Evolutionary conservation across 1,284 basidiomycete genomes (phyloP).

Genomic region (Irpex sp.): DNA sequence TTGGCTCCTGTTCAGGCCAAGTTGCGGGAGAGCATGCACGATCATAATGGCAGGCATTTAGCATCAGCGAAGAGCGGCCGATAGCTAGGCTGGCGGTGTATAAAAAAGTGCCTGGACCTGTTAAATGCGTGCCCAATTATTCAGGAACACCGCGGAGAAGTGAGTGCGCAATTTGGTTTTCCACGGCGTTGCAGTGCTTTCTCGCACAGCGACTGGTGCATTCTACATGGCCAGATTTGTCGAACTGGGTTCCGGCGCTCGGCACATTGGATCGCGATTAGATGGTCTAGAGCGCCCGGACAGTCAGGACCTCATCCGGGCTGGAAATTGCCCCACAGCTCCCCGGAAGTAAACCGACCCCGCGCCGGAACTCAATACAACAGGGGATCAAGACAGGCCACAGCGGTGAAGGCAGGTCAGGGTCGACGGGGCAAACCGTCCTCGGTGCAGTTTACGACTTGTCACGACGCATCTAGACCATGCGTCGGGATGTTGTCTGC

Average conservation of each 20-base stretch:
- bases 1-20: not conserved
- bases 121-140: not conserved
- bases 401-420: too few relatives aligned
- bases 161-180: not conserved
- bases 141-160: not conserved
- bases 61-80: too few relatives aligned
- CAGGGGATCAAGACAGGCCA: not conserved
- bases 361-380: not conserved
- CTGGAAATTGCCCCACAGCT: not conserved
- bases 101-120: not conserved
- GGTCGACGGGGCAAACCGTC: too few relatives aligned
- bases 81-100: not conserved
- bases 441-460: too few relatives aligned
- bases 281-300: not conserved
- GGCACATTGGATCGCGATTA: not conserved
- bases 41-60: too few relatives aligned
- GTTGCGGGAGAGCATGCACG: not conserved
- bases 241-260: not conserved
- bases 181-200: not conserved
- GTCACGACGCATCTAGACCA: too few relatives aligned
- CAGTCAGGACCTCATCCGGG: not conserved
- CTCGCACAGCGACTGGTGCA: not conserved
- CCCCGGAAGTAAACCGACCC: not conserved
- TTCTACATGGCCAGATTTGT: not conserved
- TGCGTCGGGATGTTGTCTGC: too few relatives aligned